Conservation (phyloP, 768 basidiomycete species). For the Kockovaella imperatae region DNA sequence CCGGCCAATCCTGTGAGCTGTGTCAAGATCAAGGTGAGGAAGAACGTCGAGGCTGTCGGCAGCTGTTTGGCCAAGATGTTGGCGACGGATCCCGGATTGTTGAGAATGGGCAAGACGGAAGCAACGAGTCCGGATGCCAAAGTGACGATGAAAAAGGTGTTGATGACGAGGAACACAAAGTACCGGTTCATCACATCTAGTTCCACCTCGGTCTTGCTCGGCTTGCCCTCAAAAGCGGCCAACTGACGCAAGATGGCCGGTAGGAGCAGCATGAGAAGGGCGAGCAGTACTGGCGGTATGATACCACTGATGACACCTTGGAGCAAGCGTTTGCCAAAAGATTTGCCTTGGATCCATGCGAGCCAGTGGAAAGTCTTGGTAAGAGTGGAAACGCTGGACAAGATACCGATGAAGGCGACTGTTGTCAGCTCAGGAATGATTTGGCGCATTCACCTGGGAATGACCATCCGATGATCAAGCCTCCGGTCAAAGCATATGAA, state of each 20-base stretch:
- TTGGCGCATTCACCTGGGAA: constrained; percentile 56
- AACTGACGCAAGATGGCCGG: constrained; percentile 72
- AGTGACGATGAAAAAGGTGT: constrained; percentile 88
- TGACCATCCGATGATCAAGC: constrained; percentile 77
- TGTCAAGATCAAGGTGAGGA: constrained; percentile 51
- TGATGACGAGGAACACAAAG: constrained; percentile 85
- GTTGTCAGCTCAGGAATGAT: constrained; percentile 1
- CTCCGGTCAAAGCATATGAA: constrained; percentile 68
- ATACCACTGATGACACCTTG: constrained; percentile 84
- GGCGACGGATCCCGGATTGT: constrained; percentile 65
- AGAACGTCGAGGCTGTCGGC: constrained; percentile 50
- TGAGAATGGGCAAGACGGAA: constrained; percentile 56
- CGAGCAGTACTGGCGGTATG: constrained; percentile 75
- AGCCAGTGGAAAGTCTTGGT: constrained; percentile 62
- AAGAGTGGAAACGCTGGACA: constrained; percentile 72
- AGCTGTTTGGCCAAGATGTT: constrained; percentile 66
- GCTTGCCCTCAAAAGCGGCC: constrained; percentile 81
- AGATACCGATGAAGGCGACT: constrained; percentile 74
- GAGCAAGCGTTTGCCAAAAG: constrained; percentile 45
- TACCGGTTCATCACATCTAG: constrained; percentile 84
- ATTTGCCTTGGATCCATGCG: constrained; percentile 53
- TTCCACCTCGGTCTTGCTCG: constrained; percentile 72
- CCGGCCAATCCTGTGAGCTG: constrained; percentile 63
- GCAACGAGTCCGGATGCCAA: constrained; percentile 73
- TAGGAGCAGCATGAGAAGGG: constrained; percentile 83